Base-by-base conservation (phyloP, 2,329 filamentous ascomycete genomes). In the Hypoxylon sp. region DNA sequence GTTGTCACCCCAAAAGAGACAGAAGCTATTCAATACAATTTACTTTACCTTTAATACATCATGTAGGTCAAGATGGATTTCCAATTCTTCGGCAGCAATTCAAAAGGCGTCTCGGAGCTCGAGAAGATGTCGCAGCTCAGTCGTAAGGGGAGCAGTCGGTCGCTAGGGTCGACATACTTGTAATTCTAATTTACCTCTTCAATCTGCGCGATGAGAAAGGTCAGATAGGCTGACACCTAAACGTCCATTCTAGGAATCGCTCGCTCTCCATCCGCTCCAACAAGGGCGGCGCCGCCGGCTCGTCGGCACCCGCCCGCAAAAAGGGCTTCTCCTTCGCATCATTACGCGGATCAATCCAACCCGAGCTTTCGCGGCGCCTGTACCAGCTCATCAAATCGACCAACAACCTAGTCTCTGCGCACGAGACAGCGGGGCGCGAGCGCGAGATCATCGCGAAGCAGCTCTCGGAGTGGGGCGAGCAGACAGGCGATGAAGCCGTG, bases 391-490 rank as follows among this genome's bases (percentile, higher is more conserved):
- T 98, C 84, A 99, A 99, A 83, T 92, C 91, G 52, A 91, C 96
- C 80, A 98, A 97, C 84, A 90, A 91, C 76, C 90, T 94, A 34
- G 94, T 98, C 74, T 85, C 87, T 52, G 91, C 92, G 51, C 91
- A 97, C 81, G 93, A 97, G 81, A 83, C 88, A 5, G 96, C 95
- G 5, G 93, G 90, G 51, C 91, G 91, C 64, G 95, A 97, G 82
- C 92, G 94, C 61, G 82, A 93, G 65, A 88, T 89, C 52, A 94
- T 98, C 74, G 96, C 94, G 14, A 89, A 90, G 9, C 95, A 98
- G 82, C 88, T 99, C 46, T 97, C 93, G 6, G 94, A 98, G 72
- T 99, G 96, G 96, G 96, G 96, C 62, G 94, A 98, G 81, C 88
- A 92, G 65, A 97, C 94, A 1, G 87, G 88, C 56, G 96, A 99